Evolutionary conservation across 2,329 filamentous ascomycete genomes (phyloP).

Genomic region (Gnomoniopsis sp.): DNA sequence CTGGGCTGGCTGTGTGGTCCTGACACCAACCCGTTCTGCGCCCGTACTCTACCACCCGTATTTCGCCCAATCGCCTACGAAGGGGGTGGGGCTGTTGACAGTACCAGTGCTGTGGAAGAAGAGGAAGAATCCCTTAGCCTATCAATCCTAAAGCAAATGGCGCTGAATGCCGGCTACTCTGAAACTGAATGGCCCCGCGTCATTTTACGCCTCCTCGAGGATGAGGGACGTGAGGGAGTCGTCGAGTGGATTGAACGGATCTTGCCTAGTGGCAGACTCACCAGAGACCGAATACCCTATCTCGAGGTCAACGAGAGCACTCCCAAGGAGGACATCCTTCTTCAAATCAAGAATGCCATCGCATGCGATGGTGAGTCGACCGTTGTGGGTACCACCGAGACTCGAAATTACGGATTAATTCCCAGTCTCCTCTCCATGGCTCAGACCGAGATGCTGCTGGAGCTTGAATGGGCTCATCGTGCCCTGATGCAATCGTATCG

Average conservation of each 20-base stretch:
- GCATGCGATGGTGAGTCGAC: neutral
- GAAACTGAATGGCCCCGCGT: slow-evolving; percentile 30
- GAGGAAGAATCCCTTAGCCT: slow-evolving; percentile 7
- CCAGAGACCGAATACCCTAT: slow-evolving; percentile 24
- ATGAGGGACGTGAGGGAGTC: slow-evolving; percentile 27
- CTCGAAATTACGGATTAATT: slow-evolving; percentile 23
- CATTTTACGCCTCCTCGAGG: slow-evolving; percentile 31
- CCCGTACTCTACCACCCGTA: slow-evolving; percentile 4
- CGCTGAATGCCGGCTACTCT: slow-evolving; percentile 32
- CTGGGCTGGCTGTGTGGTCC: slow-evolving; percentile 65
- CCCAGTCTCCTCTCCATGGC: slow-evolving; percentile 53
- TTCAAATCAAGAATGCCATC: slow-evolving; percentile 4
- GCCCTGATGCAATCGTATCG: slow-evolving; percentile 67
- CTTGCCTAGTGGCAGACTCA: slow-evolving; percentile 20
- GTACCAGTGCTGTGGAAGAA: neutral
- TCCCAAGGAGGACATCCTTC: slow-evolving; percentile 1
- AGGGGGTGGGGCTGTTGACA: neutral
- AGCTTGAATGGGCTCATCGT: slow-evolving; percentile 66
- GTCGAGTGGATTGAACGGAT: slow-evolving; percentile 8
- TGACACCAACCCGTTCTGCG: slow-evolving; percentile 33
- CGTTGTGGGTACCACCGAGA: slow-evolving; percentile 18
- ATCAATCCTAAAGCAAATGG: slow-evolving; percentile 33
- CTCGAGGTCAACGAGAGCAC: neutral
- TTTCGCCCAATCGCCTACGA: slow-evolving; percentile 10
- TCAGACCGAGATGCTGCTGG: slow-evolving; percentile 67